Percentiles rank a stretch among this genome's conserved stretches.
phyloP scores from a whole-genome alignment of 331 rosid species.

The Saraca asoca region DNA sequence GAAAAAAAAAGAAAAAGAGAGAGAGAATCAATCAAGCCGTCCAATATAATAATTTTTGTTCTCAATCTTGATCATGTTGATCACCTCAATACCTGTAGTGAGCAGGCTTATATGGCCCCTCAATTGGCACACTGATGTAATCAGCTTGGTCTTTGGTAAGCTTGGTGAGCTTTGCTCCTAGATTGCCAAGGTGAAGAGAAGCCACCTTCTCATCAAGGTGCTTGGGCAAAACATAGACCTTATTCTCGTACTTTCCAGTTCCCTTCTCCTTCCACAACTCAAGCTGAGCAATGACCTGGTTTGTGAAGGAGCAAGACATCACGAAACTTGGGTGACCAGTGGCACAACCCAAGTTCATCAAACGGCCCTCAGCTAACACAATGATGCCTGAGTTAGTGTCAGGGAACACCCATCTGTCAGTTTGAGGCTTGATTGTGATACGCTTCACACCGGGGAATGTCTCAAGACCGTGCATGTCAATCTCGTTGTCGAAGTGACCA shows the following conservation, averaged over 20 bases:
- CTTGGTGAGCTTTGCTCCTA: slow-evolving; percentile 72
- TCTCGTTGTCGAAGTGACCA: slow-evolving; percentile 72
- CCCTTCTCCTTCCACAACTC: slow-evolving; percentile 63
- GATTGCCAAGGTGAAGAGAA: slow-evolving; percentile 66
- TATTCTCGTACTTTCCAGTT: slow-evolving; percentile 56
- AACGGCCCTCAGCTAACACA: slow-evolving; percentile 61
- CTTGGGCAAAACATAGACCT: slow-evolving; percentile 61
- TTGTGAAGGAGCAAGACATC: slow-evolving; percentile 73
- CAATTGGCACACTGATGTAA: slow-evolving; percentile 77
- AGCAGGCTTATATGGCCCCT: slow-evolving; percentile 94
- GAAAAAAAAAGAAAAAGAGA: too few relatives aligned
- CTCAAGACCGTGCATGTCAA: slow-evolving; percentile 62
- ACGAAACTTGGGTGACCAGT: slow-evolving; percentile 77
- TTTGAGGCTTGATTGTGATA: slow-evolving; percentile 66
- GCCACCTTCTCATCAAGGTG: slow-evolving; percentile 77
- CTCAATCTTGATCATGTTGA: neutral
- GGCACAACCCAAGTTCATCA: slow-evolving; percentile 75
- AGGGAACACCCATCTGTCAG: slow-evolving; percentile 68
- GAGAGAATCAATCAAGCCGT: too few relatives aligned
- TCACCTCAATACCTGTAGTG: slow-evolving; percentile 74
- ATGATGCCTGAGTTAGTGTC: slow-evolving; percentile 53
- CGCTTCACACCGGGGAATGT: slow-evolving; percentile 59
- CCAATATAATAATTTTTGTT: too few relatives aligned
- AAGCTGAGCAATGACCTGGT: slow-evolving; percentile 71
- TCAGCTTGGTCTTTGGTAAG: slow-evolving; percentile 70